phyloP scores from a whole-genome alignment of 2,329 filamentous ascomycete genomes.

The Cercospora sojina region DNA sequence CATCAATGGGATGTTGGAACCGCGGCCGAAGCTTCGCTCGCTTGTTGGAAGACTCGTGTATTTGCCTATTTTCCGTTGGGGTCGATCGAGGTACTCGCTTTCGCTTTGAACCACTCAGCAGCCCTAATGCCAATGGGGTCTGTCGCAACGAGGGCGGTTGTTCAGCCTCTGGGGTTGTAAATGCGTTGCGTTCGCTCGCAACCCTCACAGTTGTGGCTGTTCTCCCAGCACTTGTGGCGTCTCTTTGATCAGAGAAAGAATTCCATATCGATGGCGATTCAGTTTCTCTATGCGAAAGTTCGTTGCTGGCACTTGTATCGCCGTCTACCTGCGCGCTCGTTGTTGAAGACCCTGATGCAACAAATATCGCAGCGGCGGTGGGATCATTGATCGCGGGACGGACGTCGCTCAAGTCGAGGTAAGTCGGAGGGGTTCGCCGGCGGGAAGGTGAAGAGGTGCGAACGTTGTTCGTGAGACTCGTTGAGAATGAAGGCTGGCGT shows the following conservation, averaged over 20 bases:
- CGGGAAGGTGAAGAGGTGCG: slow-evolving; percentile 26
- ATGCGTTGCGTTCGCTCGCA: slow-evolving; percentile 3
- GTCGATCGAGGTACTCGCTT: slow-evolving; percentile 17
- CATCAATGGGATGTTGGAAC: slow-evolving; percentile 26
- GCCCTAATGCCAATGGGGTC: slow-evolving; percentile 12
- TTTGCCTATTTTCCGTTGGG: slow-evolving; percentile 8
- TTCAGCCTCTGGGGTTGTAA: slow-evolving; percentile 10
- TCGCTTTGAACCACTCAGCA: slow-evolving; percentile 18
- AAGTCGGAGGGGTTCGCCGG: slow-evolving; percentile 17
- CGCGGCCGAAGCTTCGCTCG: slow-evolving; percentile 26
- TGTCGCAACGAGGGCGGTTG: slow-evolving; percentile 8
- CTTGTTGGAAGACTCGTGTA: slow-evolving; percentile 23
- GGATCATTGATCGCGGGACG: background rate
- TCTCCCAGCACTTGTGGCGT: background rate
- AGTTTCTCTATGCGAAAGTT: background rate
- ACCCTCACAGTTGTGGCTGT: background rate
- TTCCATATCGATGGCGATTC: slow-evolving; percentile 26
- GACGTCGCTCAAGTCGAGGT: slow-evolving; percentile 1
- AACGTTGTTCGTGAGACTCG: slow-evolving; percentile 11
- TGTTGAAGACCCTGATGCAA: background rate
- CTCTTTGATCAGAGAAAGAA: slow-evolving; percentile 19
- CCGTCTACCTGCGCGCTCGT: background rate
- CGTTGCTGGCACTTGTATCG: background rate
- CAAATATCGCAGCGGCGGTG: background rate
- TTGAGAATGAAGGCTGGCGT: slow-evolving; percentile 8